These are phyloP conservation scores for Ballota nigra DNA, from an alignment of 257 asterid genomes.

Conservation along the genomic window DNA sequence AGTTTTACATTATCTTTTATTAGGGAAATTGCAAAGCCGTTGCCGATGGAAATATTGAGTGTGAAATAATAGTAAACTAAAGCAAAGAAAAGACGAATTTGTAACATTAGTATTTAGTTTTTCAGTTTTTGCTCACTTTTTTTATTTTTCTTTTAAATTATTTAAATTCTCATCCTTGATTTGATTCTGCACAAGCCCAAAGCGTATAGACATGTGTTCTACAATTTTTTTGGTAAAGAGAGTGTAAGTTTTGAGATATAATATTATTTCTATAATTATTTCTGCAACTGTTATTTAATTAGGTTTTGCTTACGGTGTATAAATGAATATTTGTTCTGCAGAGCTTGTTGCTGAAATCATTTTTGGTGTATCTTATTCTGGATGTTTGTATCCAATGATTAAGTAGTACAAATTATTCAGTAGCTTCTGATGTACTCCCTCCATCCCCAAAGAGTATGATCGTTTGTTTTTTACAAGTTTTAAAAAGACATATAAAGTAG, in stretches of 20 bases:
- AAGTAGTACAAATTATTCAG: not conserved
- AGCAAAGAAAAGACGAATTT: not conserved
- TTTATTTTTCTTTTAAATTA: not conserved
- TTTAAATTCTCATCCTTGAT: slow-evolving; percentile 74
- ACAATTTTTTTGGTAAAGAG: slow-evolving; percentile 50
- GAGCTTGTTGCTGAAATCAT: slow-evolving; percentile 63
- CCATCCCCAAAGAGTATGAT: too few species aligned
- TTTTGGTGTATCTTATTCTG: slow-evolving; percentile 42
- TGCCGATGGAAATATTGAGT: slow-evolving; percentile 88
- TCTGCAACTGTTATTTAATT: not conserved
- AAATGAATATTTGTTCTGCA: slow-evolving; percentile 31
- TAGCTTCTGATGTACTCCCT: too few species aligned
- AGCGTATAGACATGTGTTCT: slow-evolving; percentile 82
- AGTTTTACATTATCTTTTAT: not conserved
- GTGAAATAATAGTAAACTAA: slow-evolving; percentile 77
- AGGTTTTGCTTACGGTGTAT: not conserved
- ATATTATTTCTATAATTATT: not conserved
- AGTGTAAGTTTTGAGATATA: slow-evolving; percentile 48
- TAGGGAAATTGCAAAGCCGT: slow-evolving; percentile 69
- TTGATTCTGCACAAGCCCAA: slow-evolving; percentile 86
- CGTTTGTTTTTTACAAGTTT: too few species aligned
- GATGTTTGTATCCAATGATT: slow-evolving; percentile 76
- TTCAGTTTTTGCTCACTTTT: not conserved
- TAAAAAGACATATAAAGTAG: too few species aligned
- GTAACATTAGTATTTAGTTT: not conserved